Conservation (phyloP, 345 rosid species). For the Salix exigua region DNA sequence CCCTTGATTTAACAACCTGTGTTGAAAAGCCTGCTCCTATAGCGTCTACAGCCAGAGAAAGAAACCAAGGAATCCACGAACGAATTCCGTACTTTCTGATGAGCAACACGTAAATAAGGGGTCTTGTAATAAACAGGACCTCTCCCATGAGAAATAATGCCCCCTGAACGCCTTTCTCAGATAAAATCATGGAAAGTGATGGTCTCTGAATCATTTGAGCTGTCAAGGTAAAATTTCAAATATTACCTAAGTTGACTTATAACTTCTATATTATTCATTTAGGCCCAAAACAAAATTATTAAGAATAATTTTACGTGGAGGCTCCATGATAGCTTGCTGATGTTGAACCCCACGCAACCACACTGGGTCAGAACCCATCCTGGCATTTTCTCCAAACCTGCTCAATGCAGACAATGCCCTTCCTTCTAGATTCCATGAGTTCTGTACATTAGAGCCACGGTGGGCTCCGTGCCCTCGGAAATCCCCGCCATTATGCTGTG, state of each 20-base stretch:
- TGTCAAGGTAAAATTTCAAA: slow-evolving; percentile 22
- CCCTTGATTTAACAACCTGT: slow-evolving; percentile 29
- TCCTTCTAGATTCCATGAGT: slow-evolving; percentile 68
- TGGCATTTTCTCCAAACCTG: slow-evolving; percentile 76
- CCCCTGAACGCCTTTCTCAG: slow-evolving; percentile 66
- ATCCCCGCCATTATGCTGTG: slow-evolving; percentile 29
- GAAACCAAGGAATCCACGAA: slow-evolving; percentile 93
- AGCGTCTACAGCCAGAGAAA: slow-evolving; percentile 68
- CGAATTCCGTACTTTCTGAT: slow-evolving; percentile 69
- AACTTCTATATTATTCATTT: neutral
- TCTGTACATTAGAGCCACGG: slow-evolving; percentile 29
- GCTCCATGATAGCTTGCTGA: slow-evolving; percentile 56
- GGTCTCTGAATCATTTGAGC: slow-evolving; percentile 40
- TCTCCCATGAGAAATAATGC: slow-evolving; percentile 64
- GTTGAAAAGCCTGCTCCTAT: slow-evolving; percentile 55
- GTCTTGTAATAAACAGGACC: slow-evolving; percentile 69
- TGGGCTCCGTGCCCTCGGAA: slow-evolving; percentile 22
- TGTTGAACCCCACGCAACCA: slow-evolving; percentile 64
- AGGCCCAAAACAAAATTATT: neutral
- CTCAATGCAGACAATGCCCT: slow-evolving; percentile 73
- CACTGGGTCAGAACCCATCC: slow-evolving; percentile 42
- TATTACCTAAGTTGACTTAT: slow-evolving; percentile 7
- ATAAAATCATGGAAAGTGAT: slow-evolving; percentile 47
- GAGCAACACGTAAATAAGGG: slow-evolving; percentile 85
- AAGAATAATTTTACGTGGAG: slow-evolving; percentile 37